Evolutionary conservation across 2,329 filamentous ascomycete species (phyloP), one percentile per base, ranked within the genome.

Genomic region (Monosporascus sp.): DNA sequence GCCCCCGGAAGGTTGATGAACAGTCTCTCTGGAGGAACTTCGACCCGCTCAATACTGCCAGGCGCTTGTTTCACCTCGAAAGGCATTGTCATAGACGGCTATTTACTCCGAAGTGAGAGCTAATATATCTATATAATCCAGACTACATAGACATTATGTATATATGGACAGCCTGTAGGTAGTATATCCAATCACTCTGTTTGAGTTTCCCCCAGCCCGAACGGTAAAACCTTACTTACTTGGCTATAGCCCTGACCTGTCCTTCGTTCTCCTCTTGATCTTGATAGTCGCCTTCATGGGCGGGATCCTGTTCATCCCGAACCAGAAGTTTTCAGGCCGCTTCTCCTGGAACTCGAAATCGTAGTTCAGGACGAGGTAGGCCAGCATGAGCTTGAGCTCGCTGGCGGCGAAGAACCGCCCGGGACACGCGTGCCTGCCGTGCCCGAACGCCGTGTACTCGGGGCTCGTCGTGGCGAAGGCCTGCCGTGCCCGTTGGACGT

Each of bases 351-450:
- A 38, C 54, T 64, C 56, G 34, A 66, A 54, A 25, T 66, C 64
- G 45, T 65, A 66, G 47, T 60, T 51, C 49, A 54, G 25, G 14
- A 66, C 22, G 24, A 64, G 48, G 39, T 63, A 60, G n/a, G 61
- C 62, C 18, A 66, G 55, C 57, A 65, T 55, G 2, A 65, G 52
- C 63, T 74, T 72, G 18, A 73, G 62, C 61, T 70, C 64, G 44
- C 63, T 66, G 5, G 62, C 58, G 2, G 70, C 70, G 60, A 73
- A 73, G 58, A 72, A 73, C 1, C 72, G 55, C 0, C 72, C 72
- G 1, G 72, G 72, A 46, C 72, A 74, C 0, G 70, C 68, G 51
- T 72, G 68, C 5, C 59, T 56, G 1, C 72, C 72, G 54, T 72
- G 65, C 1, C 72, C 72, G 53, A 73, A 75, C 7, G 57, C 60